Conservation (phyloP, 1,284 basidiomycete genomes). For the Malassezia slooffiae region DNA sequence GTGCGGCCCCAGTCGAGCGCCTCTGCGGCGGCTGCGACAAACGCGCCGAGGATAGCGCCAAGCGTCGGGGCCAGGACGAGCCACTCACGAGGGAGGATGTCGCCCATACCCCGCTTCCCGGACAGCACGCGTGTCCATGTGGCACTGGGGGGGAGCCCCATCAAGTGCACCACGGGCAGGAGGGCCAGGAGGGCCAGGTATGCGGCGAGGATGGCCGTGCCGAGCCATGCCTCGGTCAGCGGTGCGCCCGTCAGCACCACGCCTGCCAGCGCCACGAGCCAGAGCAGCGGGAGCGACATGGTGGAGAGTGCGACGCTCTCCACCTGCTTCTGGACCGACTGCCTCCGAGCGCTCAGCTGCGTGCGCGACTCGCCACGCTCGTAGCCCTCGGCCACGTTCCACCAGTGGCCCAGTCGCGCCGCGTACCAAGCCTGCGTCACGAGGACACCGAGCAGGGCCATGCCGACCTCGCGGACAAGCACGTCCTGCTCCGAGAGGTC, state of each 20-base stretch:
- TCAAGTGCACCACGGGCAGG: conserved; percentile 8
- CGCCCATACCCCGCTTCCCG: not conserved
- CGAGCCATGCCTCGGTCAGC: not conserved
- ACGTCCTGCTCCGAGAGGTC: not conserved
- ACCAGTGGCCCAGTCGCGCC: conserved; percentile 5
- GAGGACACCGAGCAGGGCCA: conserved; percentile 1
- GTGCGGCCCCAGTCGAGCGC: conserved; percentile 14
- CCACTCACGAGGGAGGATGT: conserved; percentile 1
- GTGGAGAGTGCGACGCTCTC: conserved; percentile 9
- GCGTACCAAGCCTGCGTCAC: conserved; percentile 13
- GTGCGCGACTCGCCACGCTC: not conserved
- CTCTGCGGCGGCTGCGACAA: not conserved
- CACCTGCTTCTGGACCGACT: conserved; percentile 4
- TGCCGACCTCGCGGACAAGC: conserved; percentile 2
- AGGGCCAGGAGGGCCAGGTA: conserved; percentile 11
- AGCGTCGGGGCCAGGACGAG: conserved; percentile 6
- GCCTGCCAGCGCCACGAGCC: not conserved
- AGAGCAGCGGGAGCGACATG: conserved; percentile 7
- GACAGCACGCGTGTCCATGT: conserved; percentile 7
- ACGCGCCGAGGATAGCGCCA: conserved; percentile 4
- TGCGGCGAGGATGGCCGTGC: conserved; percentile 9
- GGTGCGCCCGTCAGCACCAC: conserved; percentile 7
- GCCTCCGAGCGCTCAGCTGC: not conserved
- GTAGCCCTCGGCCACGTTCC: conserved; percentile 5
- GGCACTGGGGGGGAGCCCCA: conserved; percentile 9